Base-by-base conservation (phyloP, 768 basidiomycete genomes). In the Hygrocybe coccinea region DNA sequence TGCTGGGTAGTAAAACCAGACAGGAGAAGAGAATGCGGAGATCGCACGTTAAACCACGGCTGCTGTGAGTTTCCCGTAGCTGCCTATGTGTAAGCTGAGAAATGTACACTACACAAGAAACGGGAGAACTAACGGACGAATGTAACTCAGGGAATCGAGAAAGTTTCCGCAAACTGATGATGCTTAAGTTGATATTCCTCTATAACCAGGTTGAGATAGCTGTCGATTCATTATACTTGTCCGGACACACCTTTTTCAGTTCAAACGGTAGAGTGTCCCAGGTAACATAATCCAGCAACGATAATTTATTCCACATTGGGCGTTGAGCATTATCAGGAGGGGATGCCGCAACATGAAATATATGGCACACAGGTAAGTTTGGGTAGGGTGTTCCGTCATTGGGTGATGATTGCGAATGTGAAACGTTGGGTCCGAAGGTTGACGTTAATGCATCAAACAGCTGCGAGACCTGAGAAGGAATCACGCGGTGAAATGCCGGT, bases 241-340 rank as follows among this genome's bases (percentile, higher is more conserved):
- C 49, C n/a, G 11, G 4, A 22, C 72, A 37, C 8, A 84, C 87
- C 74, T 85, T 85, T 54, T 77, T 81, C 24, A 89, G 62, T 64
- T 89, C 87, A 2, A 54, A 33, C 0, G 86, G 81, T 2, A 89
- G 65, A 2, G 76, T 73, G 12, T 83, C 80, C 87, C 86, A 89
- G 5, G 74, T 76, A 10, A 81, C 68, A 14, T 65, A 64, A 63
- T 87, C 85, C 17, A 84, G 64, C 12, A 67, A 61, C 2, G 75
- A 68, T 3, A 67, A 63, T 5, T 67, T 70, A 64, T 90, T 90
- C 64, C 75, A 84, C 21, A 69, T 62, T 3, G 88, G 87, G 46
- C 76, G 71, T 58, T 74, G 69, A 3, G 83, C 71, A 6, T 66
- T 61, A 61, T 89, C 85, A 0, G 86, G 84, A 17, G 75, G 71